These are phyloP conservation scores for Deakozyma indianensis DNA, from an alignment of 805 yeast genomes.

Conservation along the genomic window DNA sequence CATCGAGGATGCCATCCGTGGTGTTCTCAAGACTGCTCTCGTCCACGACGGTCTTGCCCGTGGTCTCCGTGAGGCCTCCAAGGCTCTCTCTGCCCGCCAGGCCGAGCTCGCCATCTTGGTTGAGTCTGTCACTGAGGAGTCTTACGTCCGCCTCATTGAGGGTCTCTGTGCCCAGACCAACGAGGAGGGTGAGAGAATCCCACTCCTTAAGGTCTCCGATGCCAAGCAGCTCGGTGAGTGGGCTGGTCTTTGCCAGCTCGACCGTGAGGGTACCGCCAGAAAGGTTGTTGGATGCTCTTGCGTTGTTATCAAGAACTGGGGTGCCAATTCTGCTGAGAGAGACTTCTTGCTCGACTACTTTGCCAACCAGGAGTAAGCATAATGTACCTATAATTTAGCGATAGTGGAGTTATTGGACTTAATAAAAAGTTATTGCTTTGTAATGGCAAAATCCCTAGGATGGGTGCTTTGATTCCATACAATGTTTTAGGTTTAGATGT, in stretches of 20 bases:
- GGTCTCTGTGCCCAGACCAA: constrained; percentile 66
- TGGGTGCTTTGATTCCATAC: too few relatives aligned
- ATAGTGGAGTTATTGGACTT: background rate
- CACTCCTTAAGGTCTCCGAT: constrained; percentile 97
- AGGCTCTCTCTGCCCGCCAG: constrained; percentile 95
- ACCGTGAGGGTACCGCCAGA: constrained; percentile 99
- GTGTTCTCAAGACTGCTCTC: constrained; percentile 94
- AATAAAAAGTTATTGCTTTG: too few relatives aligned
- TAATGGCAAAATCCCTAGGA: too few relatives aligned
- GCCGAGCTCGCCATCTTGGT: constrained; percentile 96
- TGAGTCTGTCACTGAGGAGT: constrained; percentile 96
- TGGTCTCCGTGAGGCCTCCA: constrained; percentile 99
- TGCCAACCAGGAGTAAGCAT: background rate
- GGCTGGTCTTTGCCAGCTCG: constrained; percentile 99
- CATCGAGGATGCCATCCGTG: constrained; percentile 96
- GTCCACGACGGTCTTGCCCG: constrained; percentile 99
- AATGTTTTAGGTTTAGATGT: too few relatives aligned
- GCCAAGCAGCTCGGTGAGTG: constrained; percentile 99
- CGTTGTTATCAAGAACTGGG: constrained; percentile 99
- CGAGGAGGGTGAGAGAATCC: constrained; percentile 92
- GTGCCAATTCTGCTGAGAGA: constrained; percentile 98
- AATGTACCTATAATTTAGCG: background rate
- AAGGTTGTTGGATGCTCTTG: constrained; percentile 99
- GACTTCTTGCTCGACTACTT: constrained; percentile 90
- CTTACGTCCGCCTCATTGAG: constrained; percentile 94